Evolutionary conservation across 371 early-diverging fungal species (phyloP), one percentile per base, ranked within the genome.

Genomic region (Mortierella sp.): DNA sequence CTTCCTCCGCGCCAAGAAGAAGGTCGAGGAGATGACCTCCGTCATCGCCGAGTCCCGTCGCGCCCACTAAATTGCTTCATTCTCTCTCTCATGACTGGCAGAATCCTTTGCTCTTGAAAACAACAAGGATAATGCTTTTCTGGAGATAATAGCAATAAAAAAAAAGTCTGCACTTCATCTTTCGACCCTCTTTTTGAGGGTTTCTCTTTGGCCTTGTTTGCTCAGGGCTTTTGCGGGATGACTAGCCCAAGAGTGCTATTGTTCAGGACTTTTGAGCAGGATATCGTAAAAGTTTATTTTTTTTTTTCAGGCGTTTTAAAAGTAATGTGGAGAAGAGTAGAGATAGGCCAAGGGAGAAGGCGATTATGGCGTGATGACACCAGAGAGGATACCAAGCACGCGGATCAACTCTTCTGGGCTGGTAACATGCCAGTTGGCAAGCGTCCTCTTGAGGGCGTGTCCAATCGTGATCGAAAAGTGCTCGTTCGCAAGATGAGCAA

Each of bases 21-120:
- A 99, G 97, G 96, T 99, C 83, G 99, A 99, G 87, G 99, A 99
- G 92, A 95, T 99, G 88, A 90, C 92, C 82, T 90, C 90, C 91
- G 95, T 98, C 89, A 97, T 99, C 82, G 97, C 98, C 85, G 97
- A 98, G 89, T 95, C 97, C 86, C 98, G 99, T 90, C 98, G 99
- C 91, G 88, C 88, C 80, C 88, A 88, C 79, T 88, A 88, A 86
- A 84, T 76, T 53, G 72, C 54, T 50, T 57, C 50, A 40, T 59
- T 14, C 31, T 16, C 59, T 59, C 59, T 46, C 59, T 59, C 31
- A 28, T 14, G 59, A 31, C 59, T 31, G 5, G 59, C 59, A 31
- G 28, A 43, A 11, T 46, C 13, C 48, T 59, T 31, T 31, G 28
- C 31, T 59, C 11, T 59, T 16, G 26, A 28, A 57, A 26, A 59